Base-by-base conservation (phyloP, 495 filamentous ascomycete species). In the Collariella sp. region DNA sequence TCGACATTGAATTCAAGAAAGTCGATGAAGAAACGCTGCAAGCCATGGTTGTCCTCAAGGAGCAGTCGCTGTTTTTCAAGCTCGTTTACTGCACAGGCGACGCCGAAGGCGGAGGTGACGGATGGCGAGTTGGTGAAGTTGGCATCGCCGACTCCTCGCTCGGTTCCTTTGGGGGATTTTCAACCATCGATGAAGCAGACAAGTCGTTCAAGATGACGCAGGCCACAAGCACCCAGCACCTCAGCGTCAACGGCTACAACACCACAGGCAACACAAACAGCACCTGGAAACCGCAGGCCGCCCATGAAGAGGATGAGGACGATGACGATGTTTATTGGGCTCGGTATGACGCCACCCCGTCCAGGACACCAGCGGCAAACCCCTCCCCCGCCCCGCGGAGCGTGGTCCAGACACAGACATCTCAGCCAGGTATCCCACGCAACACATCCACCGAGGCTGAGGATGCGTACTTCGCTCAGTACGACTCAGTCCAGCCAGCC, bases 311-410 rank as follows among this genome's bases (percentile, higher is more conserved):
- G 0, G 84, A 86, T 0, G 85, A 88, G 16, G 88, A 94, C 26
- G 90, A 96, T 54, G 90, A 90, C 56, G 87, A 83, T 60, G n/a
- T n/a, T n/a, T 98, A 97, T 69, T 98, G 93, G 93, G 88, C 84
- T 26, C 84, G 84, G 56, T 98, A 98, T 66, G 93, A 96, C 73
- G 80, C 83, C 9, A 93, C 89, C 11, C 87, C 88, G 1, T 81
- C 80, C 7, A 76, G 81, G 33, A 91, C 89, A 18, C 91, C 91
- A 6, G 81, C 82, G 1, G 68, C 72, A 0, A 83, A 86, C 51
- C 72, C 67, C 31, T 83, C 83, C 11, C 80, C 83, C 1, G 80
- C 81, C 1, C 79, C 83, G 1, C 60, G 59, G 16, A 53, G 64
- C 13, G 48, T 62, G 45, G 40, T 47, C 0, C 53, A 48, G 2